Conservation (phyloP, 192 early-diverging fungal species). For the Coemansia sp. region DNA sequence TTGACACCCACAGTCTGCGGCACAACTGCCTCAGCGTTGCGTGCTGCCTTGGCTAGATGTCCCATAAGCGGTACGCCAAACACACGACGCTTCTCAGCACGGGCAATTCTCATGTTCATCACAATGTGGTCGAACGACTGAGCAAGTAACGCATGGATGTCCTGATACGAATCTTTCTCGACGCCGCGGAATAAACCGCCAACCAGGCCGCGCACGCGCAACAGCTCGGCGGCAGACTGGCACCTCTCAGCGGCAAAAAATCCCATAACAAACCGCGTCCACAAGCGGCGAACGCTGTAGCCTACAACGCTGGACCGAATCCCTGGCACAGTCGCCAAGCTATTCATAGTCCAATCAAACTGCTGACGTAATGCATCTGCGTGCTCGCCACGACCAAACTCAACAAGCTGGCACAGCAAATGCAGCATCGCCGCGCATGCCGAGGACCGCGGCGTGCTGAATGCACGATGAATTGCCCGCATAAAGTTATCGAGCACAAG, state of each 20-base stretch:
- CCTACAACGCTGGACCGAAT: slow-evolving; percentile 29
- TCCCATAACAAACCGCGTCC: slow-evolving; percentile 47
- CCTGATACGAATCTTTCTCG: slow-evolving; percentile 43
- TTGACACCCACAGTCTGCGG: slow-evolving; percentile 19
- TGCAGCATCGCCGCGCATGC: slow-evolving; percentile 37
- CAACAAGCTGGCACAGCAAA: slow-evolving; percentile 34
- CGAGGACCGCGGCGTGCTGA: slow-evolving; percentile 33
- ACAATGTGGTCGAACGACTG: slow-evolving; percentile 32
- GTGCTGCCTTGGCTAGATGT: slow-evolving; percentile 28
- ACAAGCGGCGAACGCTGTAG: slow-evolving; percentile 41
- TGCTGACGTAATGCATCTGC: slow-evolving; percentile 30
- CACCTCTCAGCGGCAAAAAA: slow-evolving; percentile 45
- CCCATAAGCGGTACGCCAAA: slow-evolving; percentile 35
- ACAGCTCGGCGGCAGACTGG: slow-evolving; percentile 24
- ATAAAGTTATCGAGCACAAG: slow-evolving; percentile 35
- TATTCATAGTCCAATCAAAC: slow-evolving; percentile 46
- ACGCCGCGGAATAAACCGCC: slow-evolving; percentile 29
- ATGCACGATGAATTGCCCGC: slow-evolving; percentile 29
- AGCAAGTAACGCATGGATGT: slow-evolving; percentile 31
- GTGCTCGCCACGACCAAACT: slow-evolving; percentile 34
- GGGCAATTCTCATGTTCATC: slow-evolving; percentile 18
- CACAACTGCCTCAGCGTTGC: slow-evolving; percentile 15
- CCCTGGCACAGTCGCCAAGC: slow-evolving; percentile 17
- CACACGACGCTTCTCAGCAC: slow-evolving; percentile 29
- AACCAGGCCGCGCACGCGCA: slow-evolving; percentile 25